Conservation (phyloP, 2,329 filamentous ascomycete species). For the Tolypocladium inflatum region DNA sequence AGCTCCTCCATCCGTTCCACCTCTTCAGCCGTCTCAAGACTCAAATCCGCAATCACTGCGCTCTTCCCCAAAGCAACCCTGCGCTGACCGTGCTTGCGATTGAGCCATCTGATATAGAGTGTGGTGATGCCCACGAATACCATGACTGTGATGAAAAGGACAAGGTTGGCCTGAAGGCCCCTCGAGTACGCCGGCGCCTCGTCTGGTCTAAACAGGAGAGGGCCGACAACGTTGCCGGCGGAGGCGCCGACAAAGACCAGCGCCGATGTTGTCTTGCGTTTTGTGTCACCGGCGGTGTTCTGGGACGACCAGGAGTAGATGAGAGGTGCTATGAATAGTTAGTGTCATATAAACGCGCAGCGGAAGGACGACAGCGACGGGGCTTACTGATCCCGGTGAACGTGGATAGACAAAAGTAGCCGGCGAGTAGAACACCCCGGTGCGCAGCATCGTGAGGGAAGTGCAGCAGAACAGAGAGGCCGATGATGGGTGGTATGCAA, state of each 20-base stretch:
- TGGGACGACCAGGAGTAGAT: slow-evolving; percentile 53
- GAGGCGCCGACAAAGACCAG: slow-evolving; percentile 57
- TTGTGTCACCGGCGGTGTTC: slow-evolving; percentile 60
- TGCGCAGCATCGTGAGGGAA: slow-evolving; percentile 35
- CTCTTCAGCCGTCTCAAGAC: slow-evolving; percentile 41
- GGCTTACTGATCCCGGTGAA: slow-evolving; percentile 35
- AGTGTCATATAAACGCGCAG: not conserved
- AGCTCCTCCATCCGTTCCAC: slow-evolving; percentile 24
- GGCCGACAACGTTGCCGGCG: slow-evolving; percentile 57
- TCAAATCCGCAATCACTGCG: slow-evolving; percentile 47
- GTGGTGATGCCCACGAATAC: slow-evolving; percentile 33
- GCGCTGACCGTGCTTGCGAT: slow-evolving; percentile 42
- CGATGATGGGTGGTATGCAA: slow-evolving; percentile 47
- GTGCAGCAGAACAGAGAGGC: slow-evolving; percentile 42
- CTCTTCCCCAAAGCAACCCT: slow-evolving; percentile 51
- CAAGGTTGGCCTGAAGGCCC: slow-evolving; percentile 50
- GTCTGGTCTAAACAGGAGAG: slow-evolving; percentile 51
- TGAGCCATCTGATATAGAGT: slow-evolving; percentile 41
- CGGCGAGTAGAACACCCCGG: slow-evolving; percentile 40
- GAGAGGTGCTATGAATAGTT: slow-evolving; percentile 32
- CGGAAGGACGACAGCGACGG: not conserved
- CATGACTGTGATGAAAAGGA: slow-evolving; percentile 51
- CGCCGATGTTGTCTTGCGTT: slow-evolving; percentile 56
- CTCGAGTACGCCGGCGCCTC: slow-evolving; percentile 29
- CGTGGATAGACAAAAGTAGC: slow-evolving; percentile 49